Conservation (phyloP, 768 basidiomycete genomes). For the Erythrobasidium yunnanense region DNA sequence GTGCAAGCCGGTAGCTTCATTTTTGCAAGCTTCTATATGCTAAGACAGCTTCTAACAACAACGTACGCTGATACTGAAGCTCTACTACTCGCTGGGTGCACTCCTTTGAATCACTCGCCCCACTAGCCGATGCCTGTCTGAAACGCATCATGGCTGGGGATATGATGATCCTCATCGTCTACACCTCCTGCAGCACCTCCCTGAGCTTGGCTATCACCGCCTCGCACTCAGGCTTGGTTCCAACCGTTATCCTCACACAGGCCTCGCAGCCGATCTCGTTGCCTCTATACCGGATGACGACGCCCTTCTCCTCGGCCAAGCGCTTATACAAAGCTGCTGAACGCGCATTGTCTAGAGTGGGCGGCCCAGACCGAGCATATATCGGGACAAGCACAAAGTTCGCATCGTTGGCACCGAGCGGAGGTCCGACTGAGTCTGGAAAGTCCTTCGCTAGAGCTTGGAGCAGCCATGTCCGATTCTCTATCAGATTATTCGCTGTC, state of each 20-base stretch:
- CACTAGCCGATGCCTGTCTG: no score
- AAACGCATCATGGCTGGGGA: no score
- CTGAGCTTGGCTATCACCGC: slow-evolving; percentile 51
- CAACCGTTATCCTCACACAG: slow-evolving; percentile 80
- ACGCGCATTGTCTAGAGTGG: slow-evolving; percentile 51
- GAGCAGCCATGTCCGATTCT: slow-evolving; percentile 38
- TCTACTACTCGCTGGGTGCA: no score
- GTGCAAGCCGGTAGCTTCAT: no score
- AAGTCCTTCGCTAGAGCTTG: not conserved
- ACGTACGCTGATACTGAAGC: no score
- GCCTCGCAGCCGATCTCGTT: slow-evolving; percentile 72
- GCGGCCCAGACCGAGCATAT: slow-evolving; percentile 47
- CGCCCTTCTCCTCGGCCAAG: slow-evolving; percentile 70
- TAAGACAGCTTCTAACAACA: no score
- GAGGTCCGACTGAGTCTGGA: slow-evolving; percentile 45
- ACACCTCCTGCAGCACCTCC: slow-evolving; percentile 35
- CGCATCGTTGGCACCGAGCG: slow-evolving; percentile 72
- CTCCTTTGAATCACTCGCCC: no score
- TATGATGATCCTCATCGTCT: not conserved
- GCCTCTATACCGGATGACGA: slow-evolving; percentile 86
- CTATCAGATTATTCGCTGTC: not conserved
- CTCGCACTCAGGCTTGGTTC: slow-evolving; percentile 67
- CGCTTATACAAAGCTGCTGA: slow-evolving; percentile 59
- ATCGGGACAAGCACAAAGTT: slow-evolving; percentile 83
- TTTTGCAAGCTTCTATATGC: no score